Conservation (phyloP, 2,329 filamentous ascomycete genomes). For the Hypocreales sp. region DNA sequence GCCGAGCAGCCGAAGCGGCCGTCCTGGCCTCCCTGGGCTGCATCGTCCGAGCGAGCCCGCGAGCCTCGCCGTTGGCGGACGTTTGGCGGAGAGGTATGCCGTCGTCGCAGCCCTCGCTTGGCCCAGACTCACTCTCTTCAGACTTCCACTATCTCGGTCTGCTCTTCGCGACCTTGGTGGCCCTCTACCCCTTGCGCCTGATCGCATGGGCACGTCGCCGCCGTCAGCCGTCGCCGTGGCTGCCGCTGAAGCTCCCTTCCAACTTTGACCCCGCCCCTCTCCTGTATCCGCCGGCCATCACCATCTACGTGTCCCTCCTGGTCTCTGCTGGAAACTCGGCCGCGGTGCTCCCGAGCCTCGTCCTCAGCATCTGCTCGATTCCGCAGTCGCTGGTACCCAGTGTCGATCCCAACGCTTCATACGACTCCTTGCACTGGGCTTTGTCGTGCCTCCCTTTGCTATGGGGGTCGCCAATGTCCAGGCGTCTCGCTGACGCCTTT, state of each 20-base stretch:
- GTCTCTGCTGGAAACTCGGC: constrained; percentile 46
- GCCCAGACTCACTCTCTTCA: constrained; percentile 8
- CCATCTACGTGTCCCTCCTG: constrained; percentile 61
- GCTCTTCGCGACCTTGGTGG: constrained; percentile 23
- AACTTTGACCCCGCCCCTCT: constrained; percentile 85
- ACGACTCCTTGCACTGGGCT: constrained; percentile 63
- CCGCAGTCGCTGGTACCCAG: constrained; percentile 60
- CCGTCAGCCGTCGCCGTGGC: constrained; percentile 17
- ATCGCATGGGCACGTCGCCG: constrained; percentile 29
- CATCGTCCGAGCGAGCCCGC: constrained; percentile 29
- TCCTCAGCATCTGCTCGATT: constrained; percentile 66
- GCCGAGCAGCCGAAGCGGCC: constrained; percentile 35
- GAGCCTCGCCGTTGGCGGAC: constrained; percentile 27
- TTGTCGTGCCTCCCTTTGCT: constrained; percentile 54
- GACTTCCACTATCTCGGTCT: constrained; percentile 25
- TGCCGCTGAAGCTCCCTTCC: constrained; percentile 43
- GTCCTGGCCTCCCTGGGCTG: constrained; percentile 33
- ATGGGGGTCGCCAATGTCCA: constrained; percentile 12
- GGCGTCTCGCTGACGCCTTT: too few relatives aligned
- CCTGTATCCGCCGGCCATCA: constrained; percentile 69
- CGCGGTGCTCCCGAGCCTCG: constrained; percentile 60
- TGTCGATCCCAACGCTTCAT: constrained; percentile 35
- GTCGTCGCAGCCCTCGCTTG: neutral
- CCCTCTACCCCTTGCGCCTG: constrained; percentile 46
- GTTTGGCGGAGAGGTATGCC: constrained; percentile 33